Conservation (phyloP, 257 asterid genomes). For the Primulina huaijiensis region DNA sequence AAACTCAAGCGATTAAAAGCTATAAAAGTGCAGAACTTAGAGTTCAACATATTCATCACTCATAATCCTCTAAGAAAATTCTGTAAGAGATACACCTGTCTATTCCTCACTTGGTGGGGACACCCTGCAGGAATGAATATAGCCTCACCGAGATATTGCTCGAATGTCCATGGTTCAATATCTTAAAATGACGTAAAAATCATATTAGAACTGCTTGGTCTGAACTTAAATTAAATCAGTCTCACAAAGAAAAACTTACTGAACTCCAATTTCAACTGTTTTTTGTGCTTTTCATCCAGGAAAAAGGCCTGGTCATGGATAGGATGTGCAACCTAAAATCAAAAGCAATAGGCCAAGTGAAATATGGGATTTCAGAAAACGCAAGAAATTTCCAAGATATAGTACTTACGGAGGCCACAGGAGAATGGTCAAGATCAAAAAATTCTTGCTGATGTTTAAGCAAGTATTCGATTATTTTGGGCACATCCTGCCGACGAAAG, state of each 20-base stretch:
- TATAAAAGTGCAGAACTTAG: neutral
- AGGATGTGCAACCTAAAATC: slow-evolving; percentile 42
- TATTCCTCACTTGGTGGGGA: slow-evolving; percentile 49
- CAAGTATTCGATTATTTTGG: slow-evolving; percentile 42
- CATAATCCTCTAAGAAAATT: neutral
- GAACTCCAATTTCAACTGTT: slow-evolving; percentile 40
- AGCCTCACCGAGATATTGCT: slow-evolving; percentile 45
- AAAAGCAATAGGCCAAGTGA: slow-evolving; percentile 14
- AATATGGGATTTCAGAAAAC: neutral
- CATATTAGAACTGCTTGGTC: neutral
- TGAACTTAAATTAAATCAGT: neutral
- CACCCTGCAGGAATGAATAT: slow-evolving; percentile 49
- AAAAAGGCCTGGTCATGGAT: slow-evolving; percentile 48
- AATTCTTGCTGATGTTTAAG: slow-evolving; percentile 39
- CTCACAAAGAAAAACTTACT: slow-evolving; percentile 24
- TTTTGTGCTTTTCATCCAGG: slow-evolving; percentile 43
- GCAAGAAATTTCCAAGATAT: slow-evolving; percentile 5
- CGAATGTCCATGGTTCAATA: slow-evolving; percentile 48
- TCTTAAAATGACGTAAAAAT: slow-evolving; percentile 19
- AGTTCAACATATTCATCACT: neutral
- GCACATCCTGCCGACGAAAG: slow-evolving; percentile 49
- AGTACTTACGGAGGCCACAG: slow-evolving; percentile 31
- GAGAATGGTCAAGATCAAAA: slow-evolving; percentile 28
- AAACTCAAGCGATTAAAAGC: too few species aligned
- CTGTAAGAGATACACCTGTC: slow-evolving; percentile 32